phyloP scores from a whole-genome alignment of 2,329 filamentous ascomycete genomes.

The Cladophialophora exuberans region DNA sequence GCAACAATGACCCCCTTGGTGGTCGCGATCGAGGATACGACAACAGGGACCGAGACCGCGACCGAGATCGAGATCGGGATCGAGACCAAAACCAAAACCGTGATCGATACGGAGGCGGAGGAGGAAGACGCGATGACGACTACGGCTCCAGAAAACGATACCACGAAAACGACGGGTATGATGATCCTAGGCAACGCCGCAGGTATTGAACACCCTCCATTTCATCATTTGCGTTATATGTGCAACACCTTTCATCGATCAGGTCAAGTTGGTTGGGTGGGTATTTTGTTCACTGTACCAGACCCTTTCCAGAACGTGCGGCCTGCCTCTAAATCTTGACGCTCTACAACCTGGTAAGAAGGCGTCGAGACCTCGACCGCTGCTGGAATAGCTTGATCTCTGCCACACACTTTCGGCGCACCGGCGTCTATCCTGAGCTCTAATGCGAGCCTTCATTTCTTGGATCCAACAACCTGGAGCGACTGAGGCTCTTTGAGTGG shows the following conservation, averaged over 20 bases:
- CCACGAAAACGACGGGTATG: conserved; percentile 78
- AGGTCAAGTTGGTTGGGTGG: conserved; percentile 46
- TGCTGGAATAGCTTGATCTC: background rate
- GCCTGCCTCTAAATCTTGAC: background rate
- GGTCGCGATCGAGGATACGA: conserved; percentile 64
- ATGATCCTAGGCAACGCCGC: conserved; percentile 69
- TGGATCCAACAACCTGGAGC: background rate
- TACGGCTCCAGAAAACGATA: conserved; percentile 65
- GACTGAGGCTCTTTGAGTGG: background rate
- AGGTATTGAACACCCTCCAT: conserved; percentile 53
- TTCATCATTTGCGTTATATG: conserved; percentile 8
- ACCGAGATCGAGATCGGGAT: conserved; percentile 35
- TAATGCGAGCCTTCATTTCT: background rate
- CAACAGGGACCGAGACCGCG: conserved; percentile 45
- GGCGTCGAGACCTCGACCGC: background rate
- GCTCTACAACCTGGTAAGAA: conserved; percentile 22
- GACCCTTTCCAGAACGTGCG: conserved; percentile 1
- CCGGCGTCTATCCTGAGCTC: background rate
- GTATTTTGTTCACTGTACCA: conserved; percentile 39
- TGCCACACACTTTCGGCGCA: background rate
- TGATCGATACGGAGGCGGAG: conserved; percentile 47
- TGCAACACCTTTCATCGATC: conserved; percentile 27
- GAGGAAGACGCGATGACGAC: conserved; percentile 48
- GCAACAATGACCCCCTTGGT: conserved; percentile 83
- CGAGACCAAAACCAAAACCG: conserved; percentile 37